Evolutionary conservation across 1,284 basidiomycete species (phyloP).

Genomic region (Xerocomus amazonicus): DNA sequence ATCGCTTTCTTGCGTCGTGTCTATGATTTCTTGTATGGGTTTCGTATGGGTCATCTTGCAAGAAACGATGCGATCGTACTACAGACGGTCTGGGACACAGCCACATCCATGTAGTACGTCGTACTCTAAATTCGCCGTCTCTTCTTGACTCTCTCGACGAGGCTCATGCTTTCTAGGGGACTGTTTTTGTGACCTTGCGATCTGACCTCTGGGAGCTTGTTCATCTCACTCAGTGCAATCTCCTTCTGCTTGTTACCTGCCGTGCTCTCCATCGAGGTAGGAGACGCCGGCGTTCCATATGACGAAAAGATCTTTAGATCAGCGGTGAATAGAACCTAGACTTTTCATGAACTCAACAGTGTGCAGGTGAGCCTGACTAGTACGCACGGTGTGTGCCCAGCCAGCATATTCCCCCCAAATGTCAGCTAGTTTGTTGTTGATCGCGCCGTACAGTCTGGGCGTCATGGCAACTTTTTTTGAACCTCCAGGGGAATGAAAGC

Average conservation of each 20-base stretch:
- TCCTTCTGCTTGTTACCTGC: slow-evolving; percentile 19
- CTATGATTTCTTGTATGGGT: slow-evolving; percentile 42
- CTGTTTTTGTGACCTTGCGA: background rate
- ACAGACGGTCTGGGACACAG: slow-evolving; percentile 13
- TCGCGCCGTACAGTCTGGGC: slow-evolving; percentile 73
- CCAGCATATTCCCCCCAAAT: slow-evolving; percentile 87
- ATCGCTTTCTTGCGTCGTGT: slow-evolving; percentile 34
- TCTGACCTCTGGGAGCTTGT: slow-evolving; percentile 7
- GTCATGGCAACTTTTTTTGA: slow-evolving; percentile 67
- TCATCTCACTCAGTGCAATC: slow-evolving; percentile 1
- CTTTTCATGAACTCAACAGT: slow-evolving; percentile 4
- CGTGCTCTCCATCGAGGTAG: slow-evolving; percentile 6
- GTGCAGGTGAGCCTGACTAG: background rate
- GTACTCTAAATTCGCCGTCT: slow-evolving; percentile 23
- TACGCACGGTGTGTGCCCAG: slow-evolving; percentile 84
- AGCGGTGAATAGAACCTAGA: slow-evolving; percentile 56
- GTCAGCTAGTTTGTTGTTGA: slow-evolving; percentile 59
- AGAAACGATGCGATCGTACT: background rate
- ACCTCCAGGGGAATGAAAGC: slow-evolving; percentile 51
- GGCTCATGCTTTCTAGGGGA: slow-evolving; percentile 12
- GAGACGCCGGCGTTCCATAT: slow-evolving; percentile 37
- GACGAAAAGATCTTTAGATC: slow-evolving; percentile 51
- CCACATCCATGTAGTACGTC: slow-evolving; percentile 6
- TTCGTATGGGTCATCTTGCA: slow-evolving; percentile 26
- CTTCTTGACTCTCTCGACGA: slow-evolving; percentile 37